phyloP scores from a whole-genome alignment of 2,329 filamentous ascomycete genomes.

The Cordyceps cicadae region DNA sequence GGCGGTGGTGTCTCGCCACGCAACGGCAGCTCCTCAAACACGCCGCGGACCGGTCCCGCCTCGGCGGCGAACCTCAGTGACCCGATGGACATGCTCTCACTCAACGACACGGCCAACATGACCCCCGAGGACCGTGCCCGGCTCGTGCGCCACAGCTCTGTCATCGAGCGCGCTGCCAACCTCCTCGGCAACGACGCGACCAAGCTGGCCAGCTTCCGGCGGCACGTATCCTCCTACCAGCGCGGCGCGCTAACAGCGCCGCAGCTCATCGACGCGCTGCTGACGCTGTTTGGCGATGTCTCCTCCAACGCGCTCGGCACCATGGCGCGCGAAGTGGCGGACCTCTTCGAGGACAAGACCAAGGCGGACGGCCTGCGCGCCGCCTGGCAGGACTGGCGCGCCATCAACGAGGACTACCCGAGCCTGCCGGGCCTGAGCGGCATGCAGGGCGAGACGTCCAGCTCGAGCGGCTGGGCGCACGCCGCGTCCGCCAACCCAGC shows the following conservation, averaged over 20 bases:
- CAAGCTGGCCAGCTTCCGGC: conserved; percentile 72
- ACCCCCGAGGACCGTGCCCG: conserved; percentile 75
- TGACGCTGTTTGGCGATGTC: conserved; percentile 71
- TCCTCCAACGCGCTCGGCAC: conserved; percentile 76
- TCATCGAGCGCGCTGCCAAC: conserved; percentile 75
- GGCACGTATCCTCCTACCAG: conserved; percentile 70
- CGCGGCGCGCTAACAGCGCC: conserved; percentile 60
- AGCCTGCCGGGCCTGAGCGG: conserved; percentile 70
- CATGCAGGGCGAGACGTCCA: conserved; percentile 52
- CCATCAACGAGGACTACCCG: conserved; percentile 93
- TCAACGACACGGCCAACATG: conserved; percentile 44
- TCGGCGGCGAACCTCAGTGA: conserved; percentile 17
- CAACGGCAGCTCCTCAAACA: conserved; percentile 15
- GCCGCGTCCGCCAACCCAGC: conserved; percentile 52
- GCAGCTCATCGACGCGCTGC: conserved; percentile 79
- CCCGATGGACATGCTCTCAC: conserved; percentile 42
- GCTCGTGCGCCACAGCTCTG: conserved; percentile 68
- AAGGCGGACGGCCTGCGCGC: conserved; percentile 69
- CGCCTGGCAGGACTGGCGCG: conserved; percentile 92
- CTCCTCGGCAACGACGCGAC: conserved; percentile 68
- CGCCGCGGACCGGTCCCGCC: conserved; percentile 17
- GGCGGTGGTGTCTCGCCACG: conserved; percentile 14
- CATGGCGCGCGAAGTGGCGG: conserved; percentile 81
- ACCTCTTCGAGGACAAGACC: conserved; percentile 75
- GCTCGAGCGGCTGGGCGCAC: conserved; percentile 50